These are phyloP conservation scores for Lentinula boryana DNA, from an alignment of 768 basidiomycete species.

Conservation along the genomic window DNA sequence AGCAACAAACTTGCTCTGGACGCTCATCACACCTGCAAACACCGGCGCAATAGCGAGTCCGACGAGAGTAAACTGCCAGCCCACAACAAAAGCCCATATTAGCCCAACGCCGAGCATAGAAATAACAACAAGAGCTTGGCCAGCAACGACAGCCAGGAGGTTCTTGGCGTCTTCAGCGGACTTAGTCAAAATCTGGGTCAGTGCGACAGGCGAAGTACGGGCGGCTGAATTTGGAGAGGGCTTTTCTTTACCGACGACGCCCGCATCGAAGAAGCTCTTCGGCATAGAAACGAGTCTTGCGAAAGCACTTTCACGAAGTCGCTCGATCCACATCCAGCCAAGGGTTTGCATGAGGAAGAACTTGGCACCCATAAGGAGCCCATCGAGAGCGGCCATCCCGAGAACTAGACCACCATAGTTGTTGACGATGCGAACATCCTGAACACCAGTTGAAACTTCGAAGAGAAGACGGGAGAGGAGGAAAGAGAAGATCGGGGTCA, in stretches of 20 bases:
- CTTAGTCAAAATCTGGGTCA: constrained; percentile 78
- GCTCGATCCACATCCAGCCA: constrained; percentile 70
- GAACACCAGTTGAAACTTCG: constrained; percentile 66
- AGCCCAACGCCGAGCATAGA: constrained; percentile 83
- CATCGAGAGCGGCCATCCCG: constrained; percentile 69
- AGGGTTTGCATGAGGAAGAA: constrained; percentile 75
- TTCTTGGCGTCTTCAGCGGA: constrained; percentile 85
- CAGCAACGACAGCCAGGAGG: constrained; percentile 67
- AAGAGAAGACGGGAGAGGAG: constrained; percentile 78
- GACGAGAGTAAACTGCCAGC: constrained; percentile 92
- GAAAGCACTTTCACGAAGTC: constrained; percentile 53
- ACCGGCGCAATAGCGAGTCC: constrained; percentile 85
- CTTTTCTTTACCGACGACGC: background rate
- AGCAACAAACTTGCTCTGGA: constrained; percentile 69
- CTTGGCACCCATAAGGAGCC: constrained; percentile 67
- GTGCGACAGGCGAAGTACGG: constrained; percentile 15
- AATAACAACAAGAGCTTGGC: constrained; percentile 65
- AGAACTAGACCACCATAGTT: constrained; percentile 69
- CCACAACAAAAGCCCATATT: constrained; percentile 80
- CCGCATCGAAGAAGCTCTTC: constrained; percentile 76
- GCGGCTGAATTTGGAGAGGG: constrained; percentile 31
- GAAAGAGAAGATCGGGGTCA: constrained; percentile 91
- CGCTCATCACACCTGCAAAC: constrained; percentile 67
- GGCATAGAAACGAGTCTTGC: constrained; percentile 68
- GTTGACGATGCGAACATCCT: constrained; percentile 57